phyloP scores from a whole-genome alignment of 2,329 filamentous ascomycete genomes.

The Pyricularia grisea region DNA sequence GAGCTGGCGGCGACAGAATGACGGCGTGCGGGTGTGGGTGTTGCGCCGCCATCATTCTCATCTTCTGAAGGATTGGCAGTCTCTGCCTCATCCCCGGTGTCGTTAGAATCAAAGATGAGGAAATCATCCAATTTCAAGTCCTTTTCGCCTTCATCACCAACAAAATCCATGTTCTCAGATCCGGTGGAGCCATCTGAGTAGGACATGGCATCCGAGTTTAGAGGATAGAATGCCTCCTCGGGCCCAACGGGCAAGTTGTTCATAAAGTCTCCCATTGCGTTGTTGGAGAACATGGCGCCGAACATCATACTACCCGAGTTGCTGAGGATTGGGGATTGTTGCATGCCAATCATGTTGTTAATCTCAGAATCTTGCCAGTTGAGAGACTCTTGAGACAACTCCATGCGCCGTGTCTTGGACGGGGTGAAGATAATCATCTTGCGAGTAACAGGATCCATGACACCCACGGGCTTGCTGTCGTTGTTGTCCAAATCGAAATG shows the following conservation, averaged over 20 bases:
- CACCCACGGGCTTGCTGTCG: slow-evolving; percentile 47
- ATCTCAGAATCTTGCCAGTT: slow-evolving; percentile 29
- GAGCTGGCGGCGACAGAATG: slow-evolving; percentile 29
- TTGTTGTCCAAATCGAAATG: slow-evolving; percentile 45
- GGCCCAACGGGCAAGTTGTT: slow-evolving; percentile 57
- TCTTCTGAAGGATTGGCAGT: slow-evolving; percentile 32
- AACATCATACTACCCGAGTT: slow-evolving; percentile 71
- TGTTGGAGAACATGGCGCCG: slow-evolving; percentile 55
- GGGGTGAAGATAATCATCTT: slow-evolving; percentile 58
- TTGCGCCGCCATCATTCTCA: slow-evolving; percentile 35
- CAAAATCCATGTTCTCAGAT: slow-evolving; percentile 30
- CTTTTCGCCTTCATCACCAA: slow-evolving; percentile 58
- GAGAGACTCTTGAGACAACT: slow-evolving; percentile 43
- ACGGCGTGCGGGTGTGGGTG: slow-evolving; percentile 40
- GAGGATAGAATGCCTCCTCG: slow-evolving; percentile 64
- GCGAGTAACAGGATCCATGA: slow-evolving; percentile 45
- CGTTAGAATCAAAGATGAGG: slow-evolving; percentile 52
- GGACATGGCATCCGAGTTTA: slow-evolving; percentile 43
- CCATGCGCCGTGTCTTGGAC: slow-evolving; percentile 29
- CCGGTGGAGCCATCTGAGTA: slow-evolving; percentile 37
- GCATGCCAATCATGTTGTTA: slow-evolving; percentile 18
- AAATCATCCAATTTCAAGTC: slow-evolving; percentile 63
- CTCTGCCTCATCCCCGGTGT: slow-evolving; percentile 34
- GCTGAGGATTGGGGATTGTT: slow-evolving; percentile 48
- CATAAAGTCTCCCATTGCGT: slow-evolving; percentile 46